Evolutionary conservation across 75 land plant genomes (phyloP), one percentile per base, ranked within the genome.

Genomic region (Cryptomeria japonica): DNA sequence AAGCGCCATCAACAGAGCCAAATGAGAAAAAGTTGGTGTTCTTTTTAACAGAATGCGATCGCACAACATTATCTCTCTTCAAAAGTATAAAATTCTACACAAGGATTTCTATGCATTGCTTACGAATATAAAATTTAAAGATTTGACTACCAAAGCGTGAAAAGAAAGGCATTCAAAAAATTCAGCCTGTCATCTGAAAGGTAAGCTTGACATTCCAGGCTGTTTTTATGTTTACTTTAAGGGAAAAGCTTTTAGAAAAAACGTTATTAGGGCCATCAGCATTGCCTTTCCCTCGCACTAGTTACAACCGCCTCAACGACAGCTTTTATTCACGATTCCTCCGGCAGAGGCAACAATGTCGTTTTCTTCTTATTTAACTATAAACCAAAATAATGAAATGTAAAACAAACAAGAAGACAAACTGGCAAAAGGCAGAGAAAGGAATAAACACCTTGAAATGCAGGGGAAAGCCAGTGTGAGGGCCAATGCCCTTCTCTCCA

Each of bases 401-500:
- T 10, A 64, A 64, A 64, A 64, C 8, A 28, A 64, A 5, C 61
- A 25, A 22, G 6, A 49, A 49, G 16, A 64, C 70, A 64, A 25
- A 64, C 70, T 64, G 10, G 70, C 70, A 64, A 64, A 64, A 64
- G 6, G 10, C n/a, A 76, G 6, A 87, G 47, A 25, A 9, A 49
- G 18, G 38, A 38, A 31, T 22, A 53, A 47, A 38, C 32, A 95
- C 98, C 95, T 96, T 96, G 88, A 68, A 96, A 90, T 96, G 98
- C 34, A 96, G 93, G 83, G 97, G 97, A 6, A 90, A 90, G 22
- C 93, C 93, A 22, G 98, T 91, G 73, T 87, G 85, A 18, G 94
- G 93, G 0, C 96, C 96, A 85, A 94, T 90, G 84, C 96, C 96
- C 92, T 92, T 95, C 93, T 95, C 96, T 34, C 96, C 96, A 44